Evolutionary conservation across 2,329 filamentous ascomycete genomes (phyloP), one percentile per base, ranked within the genome.

Genomic region (Diaporthe destruens): DNA sequence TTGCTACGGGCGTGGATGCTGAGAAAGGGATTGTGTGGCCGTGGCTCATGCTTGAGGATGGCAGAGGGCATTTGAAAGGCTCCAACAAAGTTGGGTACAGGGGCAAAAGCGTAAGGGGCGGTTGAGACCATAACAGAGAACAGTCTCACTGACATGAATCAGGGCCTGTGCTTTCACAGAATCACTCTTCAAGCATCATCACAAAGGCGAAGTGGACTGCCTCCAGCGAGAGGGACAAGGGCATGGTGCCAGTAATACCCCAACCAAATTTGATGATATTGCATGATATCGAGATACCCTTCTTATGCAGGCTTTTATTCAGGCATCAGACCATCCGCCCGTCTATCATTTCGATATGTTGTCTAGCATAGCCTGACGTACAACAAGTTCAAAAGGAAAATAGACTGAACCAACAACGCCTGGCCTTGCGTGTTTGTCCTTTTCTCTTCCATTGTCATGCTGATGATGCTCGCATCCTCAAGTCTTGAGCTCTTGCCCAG

Each of bases 351-450:
- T 49, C 54, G 57, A 67, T 42, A n/a, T 61, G 56, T 42, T 51
- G 29, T 61, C 57, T 61, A 67, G 59, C 55, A 54, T 59, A 42
- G 51, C 25, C 25, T 55, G 36, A 73, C 63, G 49, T 71, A 54
- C 55, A 71, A 54, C 63, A 39, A 51, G 42, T 49, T 72, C 69
- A 69, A 34, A 65, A 49, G 34, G 14, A 42, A 16, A 39, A 39
- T 12, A 39, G 39, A 65, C 56, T 63, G 44, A 44, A 55, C 57
- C 56, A 65, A 71, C 59, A 72, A 74, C 67, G 66, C 73, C 73
- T 67, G 23, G 59, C 66, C 51, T 61, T 70, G 71, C 54, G 53
- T 72, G 61, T 29, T 29, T 69, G 47, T 72, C 56, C 54, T 42
- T 65, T 69, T 47, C 25, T 54, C 39, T 68, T 68, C 44, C 25